phyloP scores from a whole-genome alignment of 2,329 filamentous ascomycete species.

The Acarospora socialis region DNA sequence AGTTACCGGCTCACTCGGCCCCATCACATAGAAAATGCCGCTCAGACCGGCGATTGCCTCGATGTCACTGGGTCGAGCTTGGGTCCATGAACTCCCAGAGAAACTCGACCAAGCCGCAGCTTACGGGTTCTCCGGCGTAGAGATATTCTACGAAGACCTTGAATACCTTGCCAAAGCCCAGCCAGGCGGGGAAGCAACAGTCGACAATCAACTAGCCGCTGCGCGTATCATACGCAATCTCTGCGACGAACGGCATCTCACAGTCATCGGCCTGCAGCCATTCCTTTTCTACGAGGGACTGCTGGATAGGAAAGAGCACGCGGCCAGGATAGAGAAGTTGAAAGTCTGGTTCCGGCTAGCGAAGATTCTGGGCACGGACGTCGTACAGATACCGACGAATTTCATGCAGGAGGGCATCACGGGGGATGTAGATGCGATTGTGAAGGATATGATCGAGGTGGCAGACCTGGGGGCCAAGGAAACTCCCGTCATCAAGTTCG shows the following conservation, averaged over 20 bases:
- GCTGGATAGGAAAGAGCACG: constrained; percentile 44
- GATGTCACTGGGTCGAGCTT: constrained; percentile 62
- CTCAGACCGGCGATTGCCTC: constrained; percentile 55
- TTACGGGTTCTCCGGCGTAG: constrained; percentile 54
- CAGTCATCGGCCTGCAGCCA: constrained; percentile 57
- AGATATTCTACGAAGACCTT: constrained; percentile 68
- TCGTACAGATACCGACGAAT: constrained; percentile 60
- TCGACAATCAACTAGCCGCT: constrained; percentile 40
- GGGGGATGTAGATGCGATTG: constrained; percentile 40
- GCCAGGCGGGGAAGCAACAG: constrained; percentile 27
- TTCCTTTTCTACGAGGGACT: constrained; percentile 69
- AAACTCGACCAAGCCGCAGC: constrained; percentile 55
- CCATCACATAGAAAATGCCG: too few species aligned
- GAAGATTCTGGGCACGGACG: constrained; percentile 49
- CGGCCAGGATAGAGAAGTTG: constrained; percentile 45
- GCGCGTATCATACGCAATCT: constrained; percentile 43
- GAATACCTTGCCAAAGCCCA: constrained; percentile 41
- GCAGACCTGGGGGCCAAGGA: constrained; percentile 52
- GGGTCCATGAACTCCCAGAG: constrained; percentile 50
- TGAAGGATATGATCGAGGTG: constrained; percentile 47
- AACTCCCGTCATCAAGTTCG: constrained; percentile 47
- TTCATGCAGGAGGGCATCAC: constrained; percentile 41
- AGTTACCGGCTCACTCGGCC: too few species aligned
- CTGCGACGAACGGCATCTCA: constrained; percentile 40
- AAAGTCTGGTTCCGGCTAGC: constrained; percentile 56